A percentile compares a stretch with the other conserved stretches of the same genome.
Conservation (phyloP, 129 eudicot species). For the Pittosporum tobira region DNA sequence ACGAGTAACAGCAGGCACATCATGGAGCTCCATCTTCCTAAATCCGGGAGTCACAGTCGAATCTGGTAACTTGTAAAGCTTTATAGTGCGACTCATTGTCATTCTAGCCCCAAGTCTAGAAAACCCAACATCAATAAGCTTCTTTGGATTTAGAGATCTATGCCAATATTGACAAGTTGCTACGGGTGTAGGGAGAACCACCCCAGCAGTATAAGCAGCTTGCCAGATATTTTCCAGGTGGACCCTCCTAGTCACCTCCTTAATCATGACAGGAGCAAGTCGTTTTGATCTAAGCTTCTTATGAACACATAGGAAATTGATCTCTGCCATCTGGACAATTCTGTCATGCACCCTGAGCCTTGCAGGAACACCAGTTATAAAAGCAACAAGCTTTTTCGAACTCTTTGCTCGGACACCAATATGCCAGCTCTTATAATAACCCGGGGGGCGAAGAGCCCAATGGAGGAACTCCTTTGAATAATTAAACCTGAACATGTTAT, state of each 20-base stretch:
- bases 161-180: slow-evolving; percentile 66
- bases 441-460: slow-evolving; percentile 66
- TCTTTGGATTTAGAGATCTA: slow-evolving; percentile 52
- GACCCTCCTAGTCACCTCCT: slow-evolving; percentile 67
- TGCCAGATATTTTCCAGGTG: slow-evolving; percentile 62
- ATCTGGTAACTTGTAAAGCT: slow-evolving; percentile 49
- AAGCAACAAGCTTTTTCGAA: slow-evolving; percentile 57
- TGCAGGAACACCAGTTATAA: slow-evolving; percentile 55
- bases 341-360: slow-evolving; percentile 32
- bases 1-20: slow-evolving; percentile 56
- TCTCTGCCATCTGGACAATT: slow-evolving; percentile 56
- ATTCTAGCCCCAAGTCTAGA: slow-evolving; percentile 57
- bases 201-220: slow-evolving; percentile 73
- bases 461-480: slow-evolving; percentile 54
- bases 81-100: slow-evolving; percentile 61
- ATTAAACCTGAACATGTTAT: slow-evolving; percentile 59
- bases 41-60: slow-evolving; percentile 42
- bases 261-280: slow-evolving; percentile 65
- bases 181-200: slow-evolving; percentile 58
- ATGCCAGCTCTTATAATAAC: slow-evolving; percentile 55
- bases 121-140: slow-evolving; percentile 58
- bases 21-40: slow-evolving; percentile 55
- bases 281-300: slow-evolving; percentile 60
- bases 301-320: slow-evolving; percentile 60
- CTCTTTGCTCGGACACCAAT: slow-evolving; percentile 54